phyloP scores from a whole-genome alignment of 2,329 filamentous ascomycete species.

The Cladophialophora psammophila region DNA sequence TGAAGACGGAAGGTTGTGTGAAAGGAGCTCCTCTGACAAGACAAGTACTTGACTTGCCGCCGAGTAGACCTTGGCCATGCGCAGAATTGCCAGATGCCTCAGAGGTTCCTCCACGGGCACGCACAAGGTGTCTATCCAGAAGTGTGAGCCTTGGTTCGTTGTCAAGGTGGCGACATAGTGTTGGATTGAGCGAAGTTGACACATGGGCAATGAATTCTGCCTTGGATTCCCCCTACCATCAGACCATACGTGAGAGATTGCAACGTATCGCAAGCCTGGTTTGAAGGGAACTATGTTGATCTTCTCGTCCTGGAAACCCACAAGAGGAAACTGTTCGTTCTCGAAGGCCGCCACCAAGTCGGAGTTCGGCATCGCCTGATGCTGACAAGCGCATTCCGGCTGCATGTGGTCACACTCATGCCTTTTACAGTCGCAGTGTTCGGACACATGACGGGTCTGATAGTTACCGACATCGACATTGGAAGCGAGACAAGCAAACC shows the following conservation, averaged over 20 bases:
- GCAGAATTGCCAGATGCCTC: background rate
- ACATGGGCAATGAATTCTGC: background rate
- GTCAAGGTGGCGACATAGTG: background rate
- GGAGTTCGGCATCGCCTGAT: background rate
- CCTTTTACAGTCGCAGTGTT: background rate
- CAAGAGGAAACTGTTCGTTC: background rate
- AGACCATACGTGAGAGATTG: background rate
- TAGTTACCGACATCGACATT: slow-evolving; percentile 3
- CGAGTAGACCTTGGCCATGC: slow-evolving; percentile 4
- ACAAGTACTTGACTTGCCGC: background rate
- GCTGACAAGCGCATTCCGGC: background rate
- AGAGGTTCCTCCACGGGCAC: background rate
- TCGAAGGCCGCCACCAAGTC: background rate
- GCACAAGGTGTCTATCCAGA: slow-evolving; percentile 10
- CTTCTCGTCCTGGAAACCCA: background rate
- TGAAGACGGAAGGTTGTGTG: background rate
- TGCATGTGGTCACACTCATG: background rate
- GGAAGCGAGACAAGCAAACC: background rate
- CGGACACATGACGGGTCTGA: background rate
- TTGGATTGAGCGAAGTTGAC: background rate
- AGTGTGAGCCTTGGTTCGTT: background rate
- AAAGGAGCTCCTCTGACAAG: background rate
- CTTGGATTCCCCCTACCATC: background rate
- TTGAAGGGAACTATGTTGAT: background rate
- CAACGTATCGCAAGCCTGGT: background rate